Percentiles rank a stretch among this genome's conserved stretches.
These are phyloP conservation scores for Primulina eburnea DNA, from an alignment of 257 asterid species.

Conservation along the genomic window DNA sequence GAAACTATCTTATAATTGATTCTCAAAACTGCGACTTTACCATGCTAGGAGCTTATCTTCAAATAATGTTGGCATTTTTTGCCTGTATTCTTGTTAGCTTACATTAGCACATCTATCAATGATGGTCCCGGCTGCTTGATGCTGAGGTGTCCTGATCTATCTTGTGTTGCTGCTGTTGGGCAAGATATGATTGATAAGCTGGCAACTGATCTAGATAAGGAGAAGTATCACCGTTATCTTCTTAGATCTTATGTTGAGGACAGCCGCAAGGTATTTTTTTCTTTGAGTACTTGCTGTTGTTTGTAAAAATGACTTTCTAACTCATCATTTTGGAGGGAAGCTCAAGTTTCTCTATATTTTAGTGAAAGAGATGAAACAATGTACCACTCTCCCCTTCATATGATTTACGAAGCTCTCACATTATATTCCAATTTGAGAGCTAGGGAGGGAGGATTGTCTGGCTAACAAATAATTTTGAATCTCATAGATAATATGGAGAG, in stretches of 20 bases:
- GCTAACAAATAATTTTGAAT: neutral
- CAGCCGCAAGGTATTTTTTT: conserved; percentile 70
- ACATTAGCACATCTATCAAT: conserved; percentile 71
- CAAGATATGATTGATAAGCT: conserved; percentile 68
- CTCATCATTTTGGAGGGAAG: neutral
- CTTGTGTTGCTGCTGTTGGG: conserved; percentile 80
- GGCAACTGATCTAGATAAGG: conserved; percentile 59
- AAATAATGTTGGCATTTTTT: conserved; percentile 5
- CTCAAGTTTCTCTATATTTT: neutral
- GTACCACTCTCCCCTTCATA: neutral
- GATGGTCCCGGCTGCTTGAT: conserved; percentile 96
- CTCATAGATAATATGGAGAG: conserved; percentile 1
- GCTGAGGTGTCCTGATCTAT: conserved; percentile 86
- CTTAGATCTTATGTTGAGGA: conserved; percentile 90
- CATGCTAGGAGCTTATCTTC: neutral
- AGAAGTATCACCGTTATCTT: conserved; percentile 77
- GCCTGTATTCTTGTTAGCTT: conserved; percentile 50
- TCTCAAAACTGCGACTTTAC: conserved; percentile 1
- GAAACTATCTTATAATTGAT: conserved; percentile 5
- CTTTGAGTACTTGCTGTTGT: conserved; percentile 21
- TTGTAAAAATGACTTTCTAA: neutral
- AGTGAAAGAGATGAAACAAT: conserved; percentile 5
- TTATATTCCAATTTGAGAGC: conserved; percentile 5
- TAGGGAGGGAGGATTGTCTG: neutral
- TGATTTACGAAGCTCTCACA: conserved; percentile 11